These are phyloP conservation scores for Ramalina peruviana DNA, from an alignment of 495 filamentous ascomycete species.

Conservation along the genomic window DNA sequence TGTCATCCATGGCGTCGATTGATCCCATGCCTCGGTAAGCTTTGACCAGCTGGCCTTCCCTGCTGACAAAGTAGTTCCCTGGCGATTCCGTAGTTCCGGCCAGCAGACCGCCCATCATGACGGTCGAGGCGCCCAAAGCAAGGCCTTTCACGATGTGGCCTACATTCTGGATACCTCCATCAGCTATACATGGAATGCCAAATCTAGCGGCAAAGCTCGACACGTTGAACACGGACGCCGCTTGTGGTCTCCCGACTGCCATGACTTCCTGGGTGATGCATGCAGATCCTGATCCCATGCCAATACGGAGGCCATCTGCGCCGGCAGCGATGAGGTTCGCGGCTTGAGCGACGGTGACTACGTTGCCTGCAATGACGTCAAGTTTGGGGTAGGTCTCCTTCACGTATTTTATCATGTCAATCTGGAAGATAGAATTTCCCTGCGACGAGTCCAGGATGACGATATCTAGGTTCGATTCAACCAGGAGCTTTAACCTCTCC, in stretches of 20 bases:
- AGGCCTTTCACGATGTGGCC: conserved; percentile 98
- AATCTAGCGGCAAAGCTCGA: conserved; percentile 78
- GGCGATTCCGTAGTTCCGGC: conserved; percentile 96
- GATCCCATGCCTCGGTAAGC: conserved; percentile 97
- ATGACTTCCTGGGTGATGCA: conserved; percentile 99
- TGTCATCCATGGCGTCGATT: conserved; percentile 99
- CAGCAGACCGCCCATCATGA: conserved; percentile 99
- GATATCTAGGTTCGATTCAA: conserved; percentile 91
- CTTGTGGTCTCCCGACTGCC: conserved; percentile 94
- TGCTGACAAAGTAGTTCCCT: conserved; percentile 88
- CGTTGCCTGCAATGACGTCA: conserved; percentile 95
- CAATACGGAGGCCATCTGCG: conserved; percentile 92
- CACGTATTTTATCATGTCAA: conserved; percentile 92
- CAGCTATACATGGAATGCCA: conserved; percentile 94
- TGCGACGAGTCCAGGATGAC: conserved; percentile 91
- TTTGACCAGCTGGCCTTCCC: conserved; percentile 94
- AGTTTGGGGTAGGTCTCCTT: conserved; percentile 73
- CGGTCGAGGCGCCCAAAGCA: conserved; percentile 80
- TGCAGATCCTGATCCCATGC: conserved; percentile 95
- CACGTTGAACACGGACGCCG: conserved; percentile 80
- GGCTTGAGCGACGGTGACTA: conserved; percentile 91
- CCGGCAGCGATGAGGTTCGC: conserved; percentile 84
- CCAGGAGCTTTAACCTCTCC: conserved; percentile 66
- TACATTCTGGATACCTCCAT: conserved; percentile 96
- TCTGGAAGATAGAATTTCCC: conserved; percentile 93